Base-by-base conservation (phyloP, 495 filamentous ascomycete genomes). In the Trichoderma orchidacearum region DNA sequence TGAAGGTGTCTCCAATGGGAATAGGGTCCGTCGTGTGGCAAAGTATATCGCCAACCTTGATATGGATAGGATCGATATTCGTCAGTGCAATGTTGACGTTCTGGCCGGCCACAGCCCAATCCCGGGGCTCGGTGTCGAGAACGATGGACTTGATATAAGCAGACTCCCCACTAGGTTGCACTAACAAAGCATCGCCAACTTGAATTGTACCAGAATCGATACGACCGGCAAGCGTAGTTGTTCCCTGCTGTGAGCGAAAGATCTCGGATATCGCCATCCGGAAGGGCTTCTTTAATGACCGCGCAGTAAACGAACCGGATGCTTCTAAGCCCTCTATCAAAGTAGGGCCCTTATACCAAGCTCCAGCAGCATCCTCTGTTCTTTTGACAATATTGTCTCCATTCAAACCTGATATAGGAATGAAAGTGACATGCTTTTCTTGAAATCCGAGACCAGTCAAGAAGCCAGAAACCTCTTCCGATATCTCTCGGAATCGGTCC, bases 51-150 rank as follows among this genome's bases (percentile, higher is more conserved):
- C 93, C 93, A 8, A 83, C 65, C 41, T 82, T 82, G 8, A 97
- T 78, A 64, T 96, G 86, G 15, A 86, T 77, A 1, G 85, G 77
- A 59, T 96, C 90, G 63, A 96, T 90, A 56, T 89, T 87, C n/a
- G 80, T 76, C 54, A 98, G 77, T 63, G 95, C 86, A 18, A 98
- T 69, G 1, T 84, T 82, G 9, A 86, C 80, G 56, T 95, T 95
- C 63, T 96, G 90, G 13, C 94, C 91, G 2, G 91, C 93, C n/a
- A 96, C 90, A 3, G 90, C 93, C 90, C 90, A 98, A 57, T 96
- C 89, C 11, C 70, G 75, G 3, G 79, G 68, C 36, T 86, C 82
- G 21, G 80, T 76, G 60, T 91, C 84, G 17, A 89, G 78, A 60
- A 90, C 85, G 17, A 98, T 63, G 11, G 77, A 85, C 64, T 86